These are phyloP conservation scores for Torulaspora quercuum DNA, from an alignment of 805 yeast species.

Conservation along the genomic window DNA sequence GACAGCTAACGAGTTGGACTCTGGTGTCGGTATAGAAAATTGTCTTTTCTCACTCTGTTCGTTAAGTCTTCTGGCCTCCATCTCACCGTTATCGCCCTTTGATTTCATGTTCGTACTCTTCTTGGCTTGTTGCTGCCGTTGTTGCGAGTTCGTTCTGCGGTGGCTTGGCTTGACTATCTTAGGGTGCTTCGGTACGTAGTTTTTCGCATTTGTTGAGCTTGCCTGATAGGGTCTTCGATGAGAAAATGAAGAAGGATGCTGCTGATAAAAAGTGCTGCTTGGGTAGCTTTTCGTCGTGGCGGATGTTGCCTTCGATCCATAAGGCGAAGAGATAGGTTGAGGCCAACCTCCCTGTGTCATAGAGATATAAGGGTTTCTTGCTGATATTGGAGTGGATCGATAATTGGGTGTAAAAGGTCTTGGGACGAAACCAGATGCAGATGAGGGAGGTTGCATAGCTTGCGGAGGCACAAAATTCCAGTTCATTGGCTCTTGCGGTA, in stretches of 20 bases:
- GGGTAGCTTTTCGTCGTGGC: slow-evolving; percentile 18
- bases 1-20: slow-evolving; percentile 14
- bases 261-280: slow-evolving; percentile 16
- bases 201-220: slow-evolving; percentile 15
- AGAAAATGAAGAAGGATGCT: slow-evolving; percentile 14
- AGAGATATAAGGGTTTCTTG: slow-evolving; percentile 19
- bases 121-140: slow-evolving; percentile 10
- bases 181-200: slow-evolving; percentile 14
- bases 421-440: slow-evolving; percentile 15
- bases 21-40: slow-evolving; percentile 21
- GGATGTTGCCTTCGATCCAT: slow-evolving; percentile 14
- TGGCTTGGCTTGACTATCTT: slow-evolving; percentile 20
- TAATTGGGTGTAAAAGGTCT: slow-evolving; percentile 23
- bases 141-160: slow-evolving; percentile 15
- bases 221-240: slow-evolving; percentile 17
- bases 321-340: slow-evolving; percentile 17
- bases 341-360: slow-evolving; percentile 17
- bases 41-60: slow-evolving; percentile 5
- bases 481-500: slow-evolving; percentile 14
- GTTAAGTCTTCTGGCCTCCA: slow-evolving; percentile 2
- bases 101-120: slow-evolving; percentile 2
- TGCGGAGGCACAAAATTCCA: slow-evolving; percentile 24
- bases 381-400: slow-evolving; percentile 22
- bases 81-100: slow-evolving; percentile 7
- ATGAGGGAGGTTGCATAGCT: slow-evolving; percentile 23